phyloP scores from a whole-genome alignment of 2,329 filamentous ascomycete species.

The Stachybotrys elegans region DNA sequence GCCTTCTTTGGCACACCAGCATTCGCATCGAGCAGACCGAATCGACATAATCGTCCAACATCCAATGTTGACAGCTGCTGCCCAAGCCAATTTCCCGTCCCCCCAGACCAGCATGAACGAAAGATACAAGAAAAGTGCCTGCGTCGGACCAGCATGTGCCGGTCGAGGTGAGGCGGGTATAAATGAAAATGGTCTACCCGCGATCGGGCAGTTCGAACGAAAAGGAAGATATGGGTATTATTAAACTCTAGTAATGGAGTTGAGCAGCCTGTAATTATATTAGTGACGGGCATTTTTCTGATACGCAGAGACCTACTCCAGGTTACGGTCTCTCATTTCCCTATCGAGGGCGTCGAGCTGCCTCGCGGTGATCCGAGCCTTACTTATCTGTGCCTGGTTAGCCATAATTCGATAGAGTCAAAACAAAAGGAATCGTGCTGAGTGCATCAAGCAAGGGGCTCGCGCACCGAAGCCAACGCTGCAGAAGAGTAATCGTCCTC shows the following conservation, averaged over 20 bases:
- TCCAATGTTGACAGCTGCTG: too few species aligned
- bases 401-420: constrained; percentile 6
- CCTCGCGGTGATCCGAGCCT: constrained; percentile 39
- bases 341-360: constrained; percentile 50
- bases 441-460: constrained; percentile 41
- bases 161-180: too few species aligned
- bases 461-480: constrained; percentile 63
- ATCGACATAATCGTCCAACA: too few species aligned
- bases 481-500: constrained; percentile 56
- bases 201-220: too few species aligned
- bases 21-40: too few species aligned
- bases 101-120: too few species aligned
- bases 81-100: too few species aligned
- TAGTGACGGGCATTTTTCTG: neutral
- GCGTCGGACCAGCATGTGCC: too few species aligned
- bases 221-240: neutral
- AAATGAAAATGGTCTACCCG: too few species aligned
- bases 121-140: too few species aligned
- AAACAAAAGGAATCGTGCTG: constrained; percentile 15
- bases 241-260: constrained; percentile 21
- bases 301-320: constrained; percentile 33
- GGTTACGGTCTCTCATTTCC: constrained; percentile 51
- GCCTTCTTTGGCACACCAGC: too few species aligned
- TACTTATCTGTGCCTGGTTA: constrained; percentile 32
- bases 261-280: constrained; percentile 13